Base-by-base conservation (phyloP, 805 yeast species). In the Danielia reshetovae region DNA sequence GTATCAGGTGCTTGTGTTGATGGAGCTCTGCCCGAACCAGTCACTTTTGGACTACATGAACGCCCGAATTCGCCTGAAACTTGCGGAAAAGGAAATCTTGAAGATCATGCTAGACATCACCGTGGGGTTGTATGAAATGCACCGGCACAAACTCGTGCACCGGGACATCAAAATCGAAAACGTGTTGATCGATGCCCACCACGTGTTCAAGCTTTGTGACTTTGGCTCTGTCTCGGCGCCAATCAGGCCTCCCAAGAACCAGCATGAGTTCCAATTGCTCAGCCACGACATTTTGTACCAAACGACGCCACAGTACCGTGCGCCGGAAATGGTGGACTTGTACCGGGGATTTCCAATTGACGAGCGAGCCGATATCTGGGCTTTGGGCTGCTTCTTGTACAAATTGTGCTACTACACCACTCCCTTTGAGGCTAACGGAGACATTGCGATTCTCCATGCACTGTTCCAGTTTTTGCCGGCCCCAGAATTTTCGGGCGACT, bases 311-410 rank as follows among this genome's bases (percentile, higher is more conserved):
- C 98, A 93, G 59, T 90, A 90, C 56, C 70, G 98, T 43, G 72
- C 94, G 0, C 98, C 98, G 0, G 98, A 90, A 55, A 93, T 90
- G 97, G 76, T 90, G 37, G 97, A 90, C 59, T 70, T 89, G 17
- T 81, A 82, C 55, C 68, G 87, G 30, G 85, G 88, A 5, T 64
- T 79, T 30, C 93, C 96, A 2, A 84, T 90, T 26, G 93, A 90
- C 59, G 94, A 89, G 51, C 87, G 87, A 59, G 73, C 90, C 6
- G 98, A 90, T 61, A 85, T 90, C 30, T 90, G 98, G 98, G 98
- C 98, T 0, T 64, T 90, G 30, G 98, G 98, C 8, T 81, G 93
- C 21, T 85, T 93, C 43, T 68, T 93, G 32, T 90, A 85, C 68
- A 90, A 90, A 55, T 67, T 90, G 42, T 82, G 96, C 60, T 90